These are phyloP conservation scores for Castanospermum australe DNA, from an alignment of 306 rosid species.

Conservation along the genomic window DNA sequence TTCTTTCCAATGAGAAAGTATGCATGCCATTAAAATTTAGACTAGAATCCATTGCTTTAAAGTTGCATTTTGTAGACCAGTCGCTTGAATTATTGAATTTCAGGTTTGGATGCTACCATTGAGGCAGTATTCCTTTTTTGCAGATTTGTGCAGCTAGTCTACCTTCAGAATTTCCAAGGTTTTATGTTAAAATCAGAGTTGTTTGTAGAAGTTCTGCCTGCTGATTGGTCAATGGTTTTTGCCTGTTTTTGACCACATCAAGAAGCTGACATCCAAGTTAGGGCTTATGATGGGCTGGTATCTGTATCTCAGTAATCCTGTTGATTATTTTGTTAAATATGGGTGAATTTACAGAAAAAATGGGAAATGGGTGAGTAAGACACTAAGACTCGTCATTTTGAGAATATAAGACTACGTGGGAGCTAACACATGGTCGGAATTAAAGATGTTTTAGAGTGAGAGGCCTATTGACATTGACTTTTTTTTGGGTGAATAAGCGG, in stretches of 20 bases:
- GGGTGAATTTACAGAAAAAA: neutral
- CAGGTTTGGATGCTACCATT: neutral
- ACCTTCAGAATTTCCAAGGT: neutral
- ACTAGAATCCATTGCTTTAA: conserved; percentile 25
- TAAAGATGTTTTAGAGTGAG: no score
- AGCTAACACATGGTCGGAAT: no score
- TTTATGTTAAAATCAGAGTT: neutral
- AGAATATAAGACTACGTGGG: no score
- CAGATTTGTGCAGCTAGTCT: neutral
- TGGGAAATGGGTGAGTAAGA: neutral
- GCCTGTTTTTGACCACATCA: neutral
- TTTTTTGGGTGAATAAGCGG: neutral
- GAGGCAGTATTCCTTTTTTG: neutral
- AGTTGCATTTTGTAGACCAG: neutral
- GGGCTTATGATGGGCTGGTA: neutral
- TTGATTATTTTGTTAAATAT: neutral
- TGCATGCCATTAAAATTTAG: conserved; percentile 87
- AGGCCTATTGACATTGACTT: no score
- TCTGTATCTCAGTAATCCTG: neutral
- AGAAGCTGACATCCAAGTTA: neutral
- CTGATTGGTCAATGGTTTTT: no score
- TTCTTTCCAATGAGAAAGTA: conserved; percentile 83
- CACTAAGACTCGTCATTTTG: no score
- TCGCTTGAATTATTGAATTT: neutral
- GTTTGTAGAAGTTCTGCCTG: neutral